Evolutionary conservation across 331 rosid species (phyloP).

Genomic region (Rhamnella rubrinervis): DNA sequence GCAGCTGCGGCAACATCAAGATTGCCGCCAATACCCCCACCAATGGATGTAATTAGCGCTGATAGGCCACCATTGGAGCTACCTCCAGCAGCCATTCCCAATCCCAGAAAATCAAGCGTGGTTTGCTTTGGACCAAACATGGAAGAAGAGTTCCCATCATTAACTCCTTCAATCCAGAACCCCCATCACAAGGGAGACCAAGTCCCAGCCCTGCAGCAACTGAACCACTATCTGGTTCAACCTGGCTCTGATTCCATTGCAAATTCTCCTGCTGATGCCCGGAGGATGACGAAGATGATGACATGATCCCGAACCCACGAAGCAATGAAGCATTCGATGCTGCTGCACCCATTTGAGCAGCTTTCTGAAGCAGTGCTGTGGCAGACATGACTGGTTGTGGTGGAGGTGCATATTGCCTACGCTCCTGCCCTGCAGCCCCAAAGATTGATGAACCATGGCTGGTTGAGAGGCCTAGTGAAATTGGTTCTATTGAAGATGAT

Average conservation of each 20-base stretch:
- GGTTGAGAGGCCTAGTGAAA: slow-evolving; percentile 81
- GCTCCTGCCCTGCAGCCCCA: slow-evolving; percentile 65
- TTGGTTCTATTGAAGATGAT: slow-evolving; percentile 59
- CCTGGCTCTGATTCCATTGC: slow-evolving; percentile 66
- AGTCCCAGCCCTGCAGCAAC: slow-evolving; percentile 79
- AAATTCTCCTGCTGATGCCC: slow-evolving; percentile 51
- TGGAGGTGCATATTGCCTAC: slow-evolving; percentile 58
- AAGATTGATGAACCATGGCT: slow-evolving; percentile 68
- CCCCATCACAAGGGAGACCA: slow-evolving; percentile 65
- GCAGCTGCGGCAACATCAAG: slow-evolving; percentile 53
- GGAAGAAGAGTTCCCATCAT: slow-evolving; percentile 74
- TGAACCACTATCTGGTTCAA: slow-evolving; percentile 49
- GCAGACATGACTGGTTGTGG: slow-evolving; percentile 96
- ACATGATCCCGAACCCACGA: slow-evolving; percentile 75
- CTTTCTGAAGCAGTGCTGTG: slow-evolving; percentile 95
- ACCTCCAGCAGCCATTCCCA: slow-evolving; percentile 93
- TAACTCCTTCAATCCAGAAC: slow-evolving; percentile 81
- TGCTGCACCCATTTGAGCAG: slow-evolving; percentile 94
- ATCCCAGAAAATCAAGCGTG: slow-evolving; percentile 88
- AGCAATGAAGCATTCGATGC: slow-evolving; percentile 77
- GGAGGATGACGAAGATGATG: slow-evolving; percentile 61
- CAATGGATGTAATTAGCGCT: slow-evolving; percentile 69
- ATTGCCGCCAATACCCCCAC: slow-evolving; percentile 64
- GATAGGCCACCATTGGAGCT: slow-evolving; percentile 62
- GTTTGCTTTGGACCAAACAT: slow-evolving; percentile 91